Evolutionary conservation across 768 basidiomycete species (phyloP).

Genomic region (Suillus lakei): DNA sequence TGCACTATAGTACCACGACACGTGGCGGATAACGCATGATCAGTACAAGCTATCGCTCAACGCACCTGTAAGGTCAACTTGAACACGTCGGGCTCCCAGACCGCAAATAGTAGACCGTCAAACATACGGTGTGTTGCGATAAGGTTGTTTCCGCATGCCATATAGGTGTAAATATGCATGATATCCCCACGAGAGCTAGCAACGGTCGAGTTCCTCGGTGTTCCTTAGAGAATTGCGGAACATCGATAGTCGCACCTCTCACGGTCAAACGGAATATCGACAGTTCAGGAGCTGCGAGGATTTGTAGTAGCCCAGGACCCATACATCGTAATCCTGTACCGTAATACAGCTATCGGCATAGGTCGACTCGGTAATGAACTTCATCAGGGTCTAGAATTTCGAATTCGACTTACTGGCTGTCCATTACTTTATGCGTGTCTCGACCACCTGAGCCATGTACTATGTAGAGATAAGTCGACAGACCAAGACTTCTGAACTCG

Average conservation of each 20-base stretch:
- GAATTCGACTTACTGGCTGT: not conserved
- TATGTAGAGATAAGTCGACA: not conserved
- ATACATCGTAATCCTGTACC: not conserved
- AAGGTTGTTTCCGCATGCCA: not conserved
- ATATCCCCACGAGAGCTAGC: not conserved
- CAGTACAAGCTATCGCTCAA: not conserved
- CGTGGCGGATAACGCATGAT: constrained; percentile 5
- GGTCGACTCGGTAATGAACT: not conserved
- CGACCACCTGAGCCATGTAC: not conserved
- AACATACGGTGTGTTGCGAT: not conserved
- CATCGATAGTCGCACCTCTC: not conserved
- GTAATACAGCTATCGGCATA: not conserved
- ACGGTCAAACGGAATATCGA: not conserved
- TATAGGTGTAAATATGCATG: too few species aligned
- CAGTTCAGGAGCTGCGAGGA: not conserved
- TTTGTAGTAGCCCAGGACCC: not conserved
- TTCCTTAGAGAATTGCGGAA: not conserved
- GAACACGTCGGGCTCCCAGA: not conserved
- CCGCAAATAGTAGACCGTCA: not conserved
- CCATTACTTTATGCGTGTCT: not conserved
- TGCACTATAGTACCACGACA: not conserved
- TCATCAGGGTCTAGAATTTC: not conserved
- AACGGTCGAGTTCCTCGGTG: not conserved
- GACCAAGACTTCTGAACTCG: not conserved
- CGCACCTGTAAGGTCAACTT: not conserved